Base-by-base conservation (phyloP, 2,329 filamentous ascomycete species). In the Phialophora macrospora region DNA sequence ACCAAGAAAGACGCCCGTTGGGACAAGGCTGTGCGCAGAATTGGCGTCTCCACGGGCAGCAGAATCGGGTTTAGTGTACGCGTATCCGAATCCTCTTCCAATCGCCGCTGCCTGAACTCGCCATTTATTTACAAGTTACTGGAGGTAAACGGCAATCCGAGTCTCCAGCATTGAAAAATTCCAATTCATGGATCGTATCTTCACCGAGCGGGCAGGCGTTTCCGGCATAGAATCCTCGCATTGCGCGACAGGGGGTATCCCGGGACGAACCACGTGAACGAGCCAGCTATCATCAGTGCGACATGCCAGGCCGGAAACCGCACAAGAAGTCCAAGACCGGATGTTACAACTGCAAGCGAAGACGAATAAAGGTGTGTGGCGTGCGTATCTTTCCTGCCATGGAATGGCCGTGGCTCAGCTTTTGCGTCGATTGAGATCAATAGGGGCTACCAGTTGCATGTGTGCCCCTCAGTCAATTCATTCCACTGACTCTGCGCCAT, bases 21-120 rank as follows among this genome's bases (percentile, higher is more conserved):
- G 48, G 48, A 51, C 52, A 11, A 55, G 52, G 52, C 52, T 55
- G 24, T 20, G 38, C 38, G 14, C 17, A 20, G 38, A 17, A 44
- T 20, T 44, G 52, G 26, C 52, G 52, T 30, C 28, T 55, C 52
- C 52, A 34, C 28, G 4, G 4, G n/a, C n/a, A 11, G n/a, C 24
- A 17, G 17, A 55, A 55, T 30, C 52, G n/a, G 52, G 52, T 55
- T 55, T 55, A 55, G 52, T 20, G 24, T 55, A 55, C 52, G 52
- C 52, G 52, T 55, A 55, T 55, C 17, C 28, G n/a, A 11, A 20
- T 11, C 5, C 1, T 30, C 28, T 34, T 11, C 52, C 52, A 55
- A 55, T 55, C 26, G 30, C 26, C 34, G 52, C 52, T 55, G 52
- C 52, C 52, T 55, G 52, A 28, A 26, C 22, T 26, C 9, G 12